phyloP scores from a whole-genome alignment of 2,329 filamentous ascomycete species.

The Acrodontium crateriforme region DNA sequence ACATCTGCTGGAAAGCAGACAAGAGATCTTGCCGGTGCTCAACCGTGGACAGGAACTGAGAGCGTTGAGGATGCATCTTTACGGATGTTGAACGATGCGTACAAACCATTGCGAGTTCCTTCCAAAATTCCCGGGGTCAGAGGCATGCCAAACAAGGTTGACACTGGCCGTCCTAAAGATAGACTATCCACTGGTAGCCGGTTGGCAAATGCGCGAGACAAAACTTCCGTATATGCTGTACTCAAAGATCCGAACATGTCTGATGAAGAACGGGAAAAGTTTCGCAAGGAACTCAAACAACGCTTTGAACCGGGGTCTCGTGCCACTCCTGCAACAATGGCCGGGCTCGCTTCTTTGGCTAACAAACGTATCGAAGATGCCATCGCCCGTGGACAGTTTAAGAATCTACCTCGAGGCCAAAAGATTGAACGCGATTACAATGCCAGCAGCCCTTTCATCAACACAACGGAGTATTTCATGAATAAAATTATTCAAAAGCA shows the following conservation, averaged over 20 bases:
- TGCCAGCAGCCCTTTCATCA: constrained; percentile 76
- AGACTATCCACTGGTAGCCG: constrained; percentile 31
- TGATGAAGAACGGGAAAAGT: constrained; percentile 57
- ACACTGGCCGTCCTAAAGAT: constrained; percentile 28
- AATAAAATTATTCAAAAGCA: constrained; percentile 97
- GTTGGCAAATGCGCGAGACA: constrained; percentile 45
- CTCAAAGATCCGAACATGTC: constrained; percentile 45
- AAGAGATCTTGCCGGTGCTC: constrained; percentile 50
- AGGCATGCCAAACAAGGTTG: constrained; percentile 29
- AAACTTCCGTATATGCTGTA: constrained; percentile 37
- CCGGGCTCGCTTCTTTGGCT: constrained; percentile 67
- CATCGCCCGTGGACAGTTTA: constrained; percentile 81
- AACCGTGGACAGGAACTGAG: constrained; percentile 70
- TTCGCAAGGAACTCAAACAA: constrained; percentile 62
- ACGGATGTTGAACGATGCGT: constrained; percentile 58
- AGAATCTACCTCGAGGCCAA: constrained; percentile 67
- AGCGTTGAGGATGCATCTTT: constrained; percentile 59
- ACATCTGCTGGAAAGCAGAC: constrained; percentile 54
- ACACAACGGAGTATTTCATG: constrained; percentile 95
- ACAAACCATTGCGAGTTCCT: constrained; percentile 38
- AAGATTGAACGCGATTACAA: constrained; percentile 69
- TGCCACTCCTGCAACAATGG: constrained; percentile 59
- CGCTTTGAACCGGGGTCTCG: constrained; percentile 62
- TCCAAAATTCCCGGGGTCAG: constrained; percentile 26
- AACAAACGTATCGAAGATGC: constrained; percentile 91